phyloP scores from a whole-genome alignment of 2,329 filamentous ascomycete species.

The Paracamarosporium sp. region DNA sequence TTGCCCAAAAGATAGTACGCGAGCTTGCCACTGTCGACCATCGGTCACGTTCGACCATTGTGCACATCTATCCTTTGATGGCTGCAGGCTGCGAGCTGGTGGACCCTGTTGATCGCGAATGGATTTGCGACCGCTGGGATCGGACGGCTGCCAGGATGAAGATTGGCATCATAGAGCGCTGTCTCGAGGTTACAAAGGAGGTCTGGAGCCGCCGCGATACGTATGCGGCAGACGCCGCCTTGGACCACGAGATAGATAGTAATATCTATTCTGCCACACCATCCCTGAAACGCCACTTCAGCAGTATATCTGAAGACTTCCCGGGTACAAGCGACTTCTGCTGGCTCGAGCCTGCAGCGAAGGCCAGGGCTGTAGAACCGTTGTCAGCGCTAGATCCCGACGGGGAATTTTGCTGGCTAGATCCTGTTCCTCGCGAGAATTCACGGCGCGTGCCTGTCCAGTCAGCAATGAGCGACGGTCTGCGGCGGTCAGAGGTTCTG shows the following conservation, averaged over 20 bases:
- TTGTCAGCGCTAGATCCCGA: constrained; percentile 7
- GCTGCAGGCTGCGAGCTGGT: constrained; percentile 71
- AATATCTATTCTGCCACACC: constrained; percentile 16
- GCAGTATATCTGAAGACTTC: constrained; percentile 24
- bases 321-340: constrained; percentile 15
- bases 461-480: constrained; percentile 36
- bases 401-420: constrained; percentile 25
- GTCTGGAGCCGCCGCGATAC: constrained; percentile 70
- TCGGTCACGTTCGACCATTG: constrained; percentile 67
- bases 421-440: constrained; percentile 25
- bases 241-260: constrained; percentile 3
- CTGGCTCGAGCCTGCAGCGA: constrained; percentile 28
- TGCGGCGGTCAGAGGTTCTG: constrained; percentile 13
- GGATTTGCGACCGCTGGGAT: constrained; percentile 69
- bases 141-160: constrained; percentile 67
- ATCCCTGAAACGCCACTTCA: constrained; percentile 31
- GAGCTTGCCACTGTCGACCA: constrained; percentile 69
- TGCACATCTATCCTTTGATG: constrained; percentile 74
- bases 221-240: constrained; percentile 46
- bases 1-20: constrained; percentile 68
- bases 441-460: constrained; percentile 23
- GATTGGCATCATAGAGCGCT: constrained; percentile 72
- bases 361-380: constrained; percentile 29
- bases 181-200: constrained; percentile 68
- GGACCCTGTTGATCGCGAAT: constrained; percentile 65